Evolutionary conservation across 2,329 filamentous ascomycete species (phyloP).

Genomic region (Huntiella bhutanensis): DNA sequence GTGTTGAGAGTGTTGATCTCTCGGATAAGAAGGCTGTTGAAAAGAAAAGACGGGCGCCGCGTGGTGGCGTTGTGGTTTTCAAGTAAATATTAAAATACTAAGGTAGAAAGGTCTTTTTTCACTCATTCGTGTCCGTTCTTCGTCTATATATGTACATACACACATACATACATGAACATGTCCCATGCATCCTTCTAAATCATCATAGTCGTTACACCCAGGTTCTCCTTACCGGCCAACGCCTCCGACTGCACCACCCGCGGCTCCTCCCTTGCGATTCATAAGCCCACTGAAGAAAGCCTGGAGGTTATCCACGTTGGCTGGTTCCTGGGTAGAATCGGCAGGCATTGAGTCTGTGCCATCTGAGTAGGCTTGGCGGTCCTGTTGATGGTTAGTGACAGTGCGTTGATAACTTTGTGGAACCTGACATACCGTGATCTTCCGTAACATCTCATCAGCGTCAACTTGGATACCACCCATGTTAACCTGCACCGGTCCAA

Average conservation of each 20-base stretch:
- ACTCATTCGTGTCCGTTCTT: background rate
- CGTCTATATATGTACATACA: background rate
- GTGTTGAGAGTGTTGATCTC: conserved; percentile 27
- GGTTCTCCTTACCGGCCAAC: conserved; percentile 1
- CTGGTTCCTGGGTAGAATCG: conserved; percentile 5
- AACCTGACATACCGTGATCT: conserved; percentile 48
- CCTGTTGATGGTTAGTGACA: conserved; percentile 19
- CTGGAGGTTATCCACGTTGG: conserved; percentile 17
- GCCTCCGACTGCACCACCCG: conserved; percentile 9
- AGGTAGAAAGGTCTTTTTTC: background rate
- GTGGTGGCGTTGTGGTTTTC: conserved; percentile 3
- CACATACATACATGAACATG: no score
- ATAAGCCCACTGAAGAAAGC: conserved; percentile 42
- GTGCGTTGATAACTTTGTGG: background rate
- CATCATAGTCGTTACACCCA: conserved; percentile 2
- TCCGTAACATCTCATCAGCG: conserved; percentile 79
- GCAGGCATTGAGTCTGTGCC: conserved; percentile 3
- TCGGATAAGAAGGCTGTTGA: background rate
- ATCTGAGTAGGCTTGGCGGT: conserved; percentile 33
- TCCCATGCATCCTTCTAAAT: background rate
- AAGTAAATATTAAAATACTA: conserved; percentile 3
- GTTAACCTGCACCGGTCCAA: conserved; percentile 91
- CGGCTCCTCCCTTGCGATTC: conserved; percentile 26
- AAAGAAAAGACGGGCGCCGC: conserved; percentile 1
- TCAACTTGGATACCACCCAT: conserved; percentile 95